Percentiles rank a stretch among this genome's conserved stretches.
Evolutionary conservation across 2,329 filamentous ascomycete genomes (phyloP).

Genomic region (Penicillium sp.): DNA sequence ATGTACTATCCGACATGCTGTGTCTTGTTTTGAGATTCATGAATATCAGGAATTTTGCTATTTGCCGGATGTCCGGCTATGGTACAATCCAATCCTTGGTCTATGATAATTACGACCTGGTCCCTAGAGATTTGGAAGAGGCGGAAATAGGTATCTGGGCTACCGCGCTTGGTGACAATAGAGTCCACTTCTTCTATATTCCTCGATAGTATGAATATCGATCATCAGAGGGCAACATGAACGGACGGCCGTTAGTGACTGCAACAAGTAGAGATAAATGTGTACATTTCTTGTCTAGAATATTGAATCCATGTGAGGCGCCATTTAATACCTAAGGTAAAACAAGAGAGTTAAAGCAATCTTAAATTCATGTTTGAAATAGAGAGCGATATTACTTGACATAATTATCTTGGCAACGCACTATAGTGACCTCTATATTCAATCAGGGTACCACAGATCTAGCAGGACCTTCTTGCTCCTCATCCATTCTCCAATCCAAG

Average conservation of each 20-base stretch:
- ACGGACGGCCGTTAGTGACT: neutral
- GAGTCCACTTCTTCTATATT: neutral
- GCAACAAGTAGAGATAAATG: neutral
- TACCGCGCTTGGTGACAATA: neutral
- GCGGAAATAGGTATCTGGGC: neutral
- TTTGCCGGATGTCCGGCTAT: slow-evolving; percentile 16
- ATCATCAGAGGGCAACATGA: neutral
- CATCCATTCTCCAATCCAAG: too few species aligned
- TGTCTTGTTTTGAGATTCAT: slow-evolving; percentile 15
- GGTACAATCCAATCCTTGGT: neutral
- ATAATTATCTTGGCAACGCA: too few species aligned
- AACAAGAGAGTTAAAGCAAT: neutral
- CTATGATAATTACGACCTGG: neutral
- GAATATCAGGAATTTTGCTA: slow-evolving; percentile 25
- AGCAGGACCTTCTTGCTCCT: too few species aligned
- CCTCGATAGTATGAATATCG: neutral
- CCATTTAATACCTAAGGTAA: neutral
- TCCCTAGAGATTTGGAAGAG: neutral
- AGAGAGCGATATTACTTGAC: too few species aligned
- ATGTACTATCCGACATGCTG: slow-evolving; percentile 11
- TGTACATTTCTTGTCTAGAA: neutral
- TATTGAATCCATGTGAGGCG: neutral
- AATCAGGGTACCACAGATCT: too few species aligned
- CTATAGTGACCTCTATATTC: too few species aligned
- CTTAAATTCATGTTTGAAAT: too few species aligned